These are phyloP conservation scores for Radiomyces spectabilis DNA, from an alignment of 192 early-diverging fungal species.

Conservation along the genomic window DNA sequence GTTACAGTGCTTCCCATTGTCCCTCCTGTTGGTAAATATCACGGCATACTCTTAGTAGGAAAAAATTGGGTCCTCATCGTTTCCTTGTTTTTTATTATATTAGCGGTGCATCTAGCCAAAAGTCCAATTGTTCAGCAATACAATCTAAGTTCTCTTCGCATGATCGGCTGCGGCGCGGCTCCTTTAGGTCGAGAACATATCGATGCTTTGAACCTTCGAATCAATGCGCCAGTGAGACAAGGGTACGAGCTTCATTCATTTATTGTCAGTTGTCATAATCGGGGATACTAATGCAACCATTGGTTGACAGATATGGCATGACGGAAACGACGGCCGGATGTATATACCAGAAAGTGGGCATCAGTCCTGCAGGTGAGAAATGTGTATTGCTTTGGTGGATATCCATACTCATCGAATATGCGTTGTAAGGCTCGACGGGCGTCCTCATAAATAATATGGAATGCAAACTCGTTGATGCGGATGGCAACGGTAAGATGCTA, in stretches of 20 bases:
- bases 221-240: constrained; percentile 36
- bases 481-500: constrained; percentile 31
- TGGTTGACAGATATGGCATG: constrained; percentile 52
- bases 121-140: constrained; percentile 66
- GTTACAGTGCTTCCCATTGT: constrained; percentile 41
- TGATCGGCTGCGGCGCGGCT: constrained; percentile 72
- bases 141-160: constrained; percentile 56
- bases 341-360: constrained; percentile 8
- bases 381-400: no score
- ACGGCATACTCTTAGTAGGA: background rate
- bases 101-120: constrained; percentile 66
- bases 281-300: background rate
- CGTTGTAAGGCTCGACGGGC: no score
- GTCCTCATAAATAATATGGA: constrained; percentile 31
- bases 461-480: constrained; percentile 41
- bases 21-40: constrained; percentile 21
- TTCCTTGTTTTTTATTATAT: constrained; percentile 8
- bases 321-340: constrained; percentile 38
- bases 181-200: constrained; percentile 69
- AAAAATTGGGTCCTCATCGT: background rate
- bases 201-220: constrained; percentile 35
- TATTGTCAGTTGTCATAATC: no score
- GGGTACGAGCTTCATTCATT: constrained; percentile 19
- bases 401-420: no score
- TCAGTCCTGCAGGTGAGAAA: constrained; percentile 1